Base-by-base conservation (phyloP, 257 asterid species). In the Rhazya stricta region DNA sequence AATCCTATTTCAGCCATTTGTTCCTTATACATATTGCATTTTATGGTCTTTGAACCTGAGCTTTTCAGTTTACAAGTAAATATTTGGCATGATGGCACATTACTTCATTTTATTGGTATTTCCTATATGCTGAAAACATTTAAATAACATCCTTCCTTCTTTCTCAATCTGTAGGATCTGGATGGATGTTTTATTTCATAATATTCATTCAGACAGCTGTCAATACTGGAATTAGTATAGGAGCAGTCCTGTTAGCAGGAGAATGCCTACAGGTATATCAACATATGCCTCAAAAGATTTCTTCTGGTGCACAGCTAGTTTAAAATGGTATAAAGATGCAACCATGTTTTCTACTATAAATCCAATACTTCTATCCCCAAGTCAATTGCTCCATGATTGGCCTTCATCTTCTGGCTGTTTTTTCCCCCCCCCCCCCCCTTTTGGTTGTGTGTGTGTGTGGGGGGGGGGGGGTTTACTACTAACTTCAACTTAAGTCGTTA, bases 141-240 rank as follows among this genome's bases (percentile, higher is more conserved):
- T 72, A 50, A 77, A 23, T 36, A 27, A 23, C 27, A 65, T 12
- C 61, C 3, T 25, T 61, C 71, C 32, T 37, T 72, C 67, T n/a
- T n/a, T 57, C 46, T 79, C 46, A 61, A 61, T 53, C 37, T 61
- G 50, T 70, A 94, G 99, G 99, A 30, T 87, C 96, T 1, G 99
- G 97, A 5, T 87, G 98, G 98, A 90, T 94, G 97, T 92, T 78
- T 86, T 92, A 92, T 80, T 88, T 92, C 67, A 98, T 92, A 77
- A 80, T 92, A 82, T 83, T 91, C 87, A 89, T 94, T 81, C 99
- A 94, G 80, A 94, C 97, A 3, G 91, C 98, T 30, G 88, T 94
- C 62, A 94, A 94, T 69, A 90, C 96, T 0, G 96, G 99, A 61
- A 92, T 92, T 84, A 84, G 96, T 60, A 88, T 94, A 19, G 99